Conservation (phyloP, 306 rosid genomes). For the Fragaria iinumae region DNA sequence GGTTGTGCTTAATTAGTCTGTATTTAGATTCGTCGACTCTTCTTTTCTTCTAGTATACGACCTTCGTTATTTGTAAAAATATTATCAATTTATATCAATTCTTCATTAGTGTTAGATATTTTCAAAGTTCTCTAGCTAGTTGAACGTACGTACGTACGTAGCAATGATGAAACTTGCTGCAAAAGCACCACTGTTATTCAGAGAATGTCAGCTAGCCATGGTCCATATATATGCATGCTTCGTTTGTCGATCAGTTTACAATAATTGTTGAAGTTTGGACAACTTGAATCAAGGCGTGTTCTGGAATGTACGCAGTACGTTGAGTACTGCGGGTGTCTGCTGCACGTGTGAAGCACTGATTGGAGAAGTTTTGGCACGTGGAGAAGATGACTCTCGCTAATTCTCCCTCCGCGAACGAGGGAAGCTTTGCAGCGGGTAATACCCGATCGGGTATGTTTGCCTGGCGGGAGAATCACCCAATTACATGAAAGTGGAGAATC, state of each 20-base stretch:
- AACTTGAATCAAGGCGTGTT: background rate
- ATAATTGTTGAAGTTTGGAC: slow-evolving; percentile 2
- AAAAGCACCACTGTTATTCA: background rate
- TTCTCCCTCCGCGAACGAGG: no score
- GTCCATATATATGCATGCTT: background rate
- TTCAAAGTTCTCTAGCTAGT: background rate
- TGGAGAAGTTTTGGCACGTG: no score
- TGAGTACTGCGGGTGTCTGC: no score
- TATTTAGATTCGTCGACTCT: slow-evolving; percentile 5
- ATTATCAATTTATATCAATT: slow-evolving; percentile 4
- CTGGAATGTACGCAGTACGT: no score
- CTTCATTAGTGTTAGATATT: background rate
- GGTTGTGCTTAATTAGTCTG: slow-evolving; percentile 7
- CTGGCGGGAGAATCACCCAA: no score
- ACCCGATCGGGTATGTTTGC: no score
- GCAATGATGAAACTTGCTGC: background rate
- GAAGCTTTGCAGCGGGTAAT: no score
- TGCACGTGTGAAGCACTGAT: no score
- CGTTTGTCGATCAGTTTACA: background rate
- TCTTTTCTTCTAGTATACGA: slow-evolving; percentile 2
- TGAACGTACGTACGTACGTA: background rate
- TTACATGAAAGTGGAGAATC: no score
- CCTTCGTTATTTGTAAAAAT: slow-evolving; percentile 4
- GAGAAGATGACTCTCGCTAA: no score
- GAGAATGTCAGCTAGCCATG: background rate